phyloP scores from a whole-genome alignment of 2,329 filamentous ascomycete species.

The Penicillium sp. region DNA sequence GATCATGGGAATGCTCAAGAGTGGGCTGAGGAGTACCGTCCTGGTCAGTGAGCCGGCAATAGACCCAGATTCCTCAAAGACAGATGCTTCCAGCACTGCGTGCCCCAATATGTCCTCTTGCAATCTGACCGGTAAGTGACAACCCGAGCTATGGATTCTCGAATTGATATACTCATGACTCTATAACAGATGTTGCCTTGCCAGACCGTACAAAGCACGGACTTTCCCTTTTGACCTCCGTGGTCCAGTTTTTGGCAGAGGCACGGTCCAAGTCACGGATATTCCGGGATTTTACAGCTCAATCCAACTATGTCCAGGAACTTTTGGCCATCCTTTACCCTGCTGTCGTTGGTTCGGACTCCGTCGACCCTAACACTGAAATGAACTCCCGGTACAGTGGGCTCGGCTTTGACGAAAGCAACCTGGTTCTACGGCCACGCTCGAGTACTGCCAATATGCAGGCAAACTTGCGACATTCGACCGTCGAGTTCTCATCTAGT shows the following conservation, averaged over 20 bases:
- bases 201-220: conserved; percentile 12
- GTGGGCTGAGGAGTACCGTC: conserved; percentile 64
- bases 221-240: conserved; percentile 62
- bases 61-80: conserved; percentile 5
- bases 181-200: conserved; percentile 6
- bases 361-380: conserved; percentile 77
- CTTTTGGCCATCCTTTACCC: conserved; percentile 79
- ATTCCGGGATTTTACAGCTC: conserved; percentile 77
- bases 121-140: conserved; percentile 12
- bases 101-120: conserved; percentile 13
- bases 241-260: conserved; percentile 73
- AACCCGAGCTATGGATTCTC: not conserved
- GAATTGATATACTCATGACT: not conserved
- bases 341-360: conserved; percentile 78
- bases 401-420: conserved; percentile 78
- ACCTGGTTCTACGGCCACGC: conserved; percentile 75
- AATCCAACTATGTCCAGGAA: conserved; percentile 75
- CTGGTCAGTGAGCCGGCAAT: conserved; percentile 55
- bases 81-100: conserved; percentile 1
- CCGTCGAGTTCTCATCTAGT: conserved; percentile 50
- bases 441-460: conserved; percentile 48
- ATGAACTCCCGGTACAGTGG: conserved; percentile 76
- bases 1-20: conserved; percentile 80
- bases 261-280: conserved; percentile 69
- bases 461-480: conserved; percentile 71